Percentiles rank a stretch among this genome's conserved stretches.
Evolutionary conservation across 176 grass and related monocot genomes (phyloP).

Genomic region (Aegilops longissima): DNA sequence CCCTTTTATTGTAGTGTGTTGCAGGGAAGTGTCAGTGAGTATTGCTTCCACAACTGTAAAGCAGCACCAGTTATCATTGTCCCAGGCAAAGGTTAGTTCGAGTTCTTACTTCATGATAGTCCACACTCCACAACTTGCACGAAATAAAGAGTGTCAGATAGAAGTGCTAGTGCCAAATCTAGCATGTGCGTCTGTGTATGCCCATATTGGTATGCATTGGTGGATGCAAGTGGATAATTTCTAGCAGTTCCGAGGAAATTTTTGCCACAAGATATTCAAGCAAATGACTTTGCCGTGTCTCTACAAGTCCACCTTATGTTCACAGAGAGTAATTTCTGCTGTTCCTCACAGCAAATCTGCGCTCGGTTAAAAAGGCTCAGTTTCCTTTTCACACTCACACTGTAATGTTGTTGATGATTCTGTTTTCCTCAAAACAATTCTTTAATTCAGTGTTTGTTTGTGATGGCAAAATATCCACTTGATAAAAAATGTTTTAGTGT

Average conservation of each 20-base stretch:
- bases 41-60: conserved; percentile 94
- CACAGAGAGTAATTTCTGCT: conserved; percentile 5
- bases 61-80: conserved; percentile 86
- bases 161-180: neutral
- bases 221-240: conserved; percentile 6
- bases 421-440: neutral
- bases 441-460: neutral
- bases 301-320: neutral
- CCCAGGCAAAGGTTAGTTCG: conserved; percentile 74
- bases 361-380: neutral
- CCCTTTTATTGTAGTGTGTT: conserved; percentile 60
- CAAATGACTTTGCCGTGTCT: conserved; percentile 2
- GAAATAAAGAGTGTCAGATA: neutral
- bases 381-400: neutral
- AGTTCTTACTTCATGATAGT: conserved; percentile 26
- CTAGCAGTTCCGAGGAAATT: neutral
- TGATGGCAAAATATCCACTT: neutral
- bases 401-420: neutral
- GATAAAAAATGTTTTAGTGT: neutral
- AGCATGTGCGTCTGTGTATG: conserved; percentile 21
- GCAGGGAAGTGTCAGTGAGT: conserved; percentile 83
- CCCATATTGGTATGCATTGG: neutral
- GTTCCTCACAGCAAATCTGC: neutral
- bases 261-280: neutral
- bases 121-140: neutral